Base-by-base conservation (phyloP, 1,284 basidiomycete genomes). In the Coniophora puteana region DNA sequence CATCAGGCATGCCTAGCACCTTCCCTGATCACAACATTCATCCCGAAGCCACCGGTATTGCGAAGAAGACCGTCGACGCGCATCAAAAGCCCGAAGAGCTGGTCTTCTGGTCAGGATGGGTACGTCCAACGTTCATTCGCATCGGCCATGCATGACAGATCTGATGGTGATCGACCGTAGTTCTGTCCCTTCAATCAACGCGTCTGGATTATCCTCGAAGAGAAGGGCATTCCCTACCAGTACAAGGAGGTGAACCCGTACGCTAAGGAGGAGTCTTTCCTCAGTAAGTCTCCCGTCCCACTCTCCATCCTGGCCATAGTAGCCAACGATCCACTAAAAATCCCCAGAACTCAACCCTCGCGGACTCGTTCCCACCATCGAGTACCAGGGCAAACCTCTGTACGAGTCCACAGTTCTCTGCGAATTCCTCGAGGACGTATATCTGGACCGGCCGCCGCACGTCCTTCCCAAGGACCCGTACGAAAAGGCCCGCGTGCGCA, bases 151-250 rank as follows among this genome's bases (percentile, higher is more conserved):
- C 22, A n/a, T n/a, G n/a, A n/a, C n/a, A n/a, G n/a, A n/a, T n/a
- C n/a, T n/a, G n/a, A n/a, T n/a, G n/a, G n/a, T n/a, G n/a, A n/a
- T n/a, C n/a, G n/a, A n/a, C n/a, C 12, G 6, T 42, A 80, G 78
- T 85, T 85, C 58, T 84, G 83, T 50, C 83, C 82, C 1, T 86
- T 70, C 47, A 80, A 80, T 5, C 80, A 83, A 49, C 65, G 82
- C n/a, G 67, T 67, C 3, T 87, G 83, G 83, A 78, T 84, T 34
- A 59, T 71, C 0, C 66, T 86, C n/a, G 82, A 85, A 51, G 80
- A 83, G 51, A 74, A 69, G 45, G 70, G 71, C 0, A 75, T 83
- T 23, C 74, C 74, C 2, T 83, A 83, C 52, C 76, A 81, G 48
- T 80, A 80, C 54, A 71, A 71, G 46, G 77, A 85, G 55, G 73